Percentiles rank a stretch among this genome's conserved stretches.
Conservation (phyloP, 2,329 filamentous ascomycete species). For the Aspergillus caelatus region DNA sequence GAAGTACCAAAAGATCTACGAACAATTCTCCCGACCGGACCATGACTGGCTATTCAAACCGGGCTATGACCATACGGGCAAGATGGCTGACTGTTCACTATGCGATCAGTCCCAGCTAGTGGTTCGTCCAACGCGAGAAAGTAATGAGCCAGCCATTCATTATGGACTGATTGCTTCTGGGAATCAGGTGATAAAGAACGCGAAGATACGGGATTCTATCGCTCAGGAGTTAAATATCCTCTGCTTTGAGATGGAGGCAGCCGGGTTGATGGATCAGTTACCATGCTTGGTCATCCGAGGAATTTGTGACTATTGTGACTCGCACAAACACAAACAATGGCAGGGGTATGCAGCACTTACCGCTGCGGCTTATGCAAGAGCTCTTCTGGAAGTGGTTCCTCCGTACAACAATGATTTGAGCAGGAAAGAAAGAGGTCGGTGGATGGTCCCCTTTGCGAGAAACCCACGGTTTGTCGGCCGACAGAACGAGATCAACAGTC, state of each 20-base stretch:
- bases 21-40: constrained; percentile 14
- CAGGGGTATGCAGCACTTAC: background rate
- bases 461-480: background rate
- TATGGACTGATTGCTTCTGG: constrained; percentile 33
- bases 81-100: constrained; percentile 7
- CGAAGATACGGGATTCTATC: constrained; percentile 17
- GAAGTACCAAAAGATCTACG: background rate
- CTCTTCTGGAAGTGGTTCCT: background rate
- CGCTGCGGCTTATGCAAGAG: constrained; percentile 2
- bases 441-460: background rate
- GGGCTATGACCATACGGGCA: too few relatives aligned
- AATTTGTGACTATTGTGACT: background rate
- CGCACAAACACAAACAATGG: background rate
- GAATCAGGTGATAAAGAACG: constrained; percentile 27
- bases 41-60: constrained; percentile 13
- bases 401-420: too few relatives aligned
- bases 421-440: background rate
- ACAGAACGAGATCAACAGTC: too few relatives aligned
- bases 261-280: background rate
- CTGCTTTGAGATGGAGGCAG: constrained; percentile 4
- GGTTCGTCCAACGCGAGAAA: too few relatives aligned
- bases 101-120: constrained; percentile 3
- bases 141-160: constrained; percentile 17
- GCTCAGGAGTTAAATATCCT: constrained; percentile 20
- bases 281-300: background rate